phyloP scores from a whole-genome alignment of 2,329 filamentous ascomycete species.

The Phyllosticta citriasiana region DNA sequence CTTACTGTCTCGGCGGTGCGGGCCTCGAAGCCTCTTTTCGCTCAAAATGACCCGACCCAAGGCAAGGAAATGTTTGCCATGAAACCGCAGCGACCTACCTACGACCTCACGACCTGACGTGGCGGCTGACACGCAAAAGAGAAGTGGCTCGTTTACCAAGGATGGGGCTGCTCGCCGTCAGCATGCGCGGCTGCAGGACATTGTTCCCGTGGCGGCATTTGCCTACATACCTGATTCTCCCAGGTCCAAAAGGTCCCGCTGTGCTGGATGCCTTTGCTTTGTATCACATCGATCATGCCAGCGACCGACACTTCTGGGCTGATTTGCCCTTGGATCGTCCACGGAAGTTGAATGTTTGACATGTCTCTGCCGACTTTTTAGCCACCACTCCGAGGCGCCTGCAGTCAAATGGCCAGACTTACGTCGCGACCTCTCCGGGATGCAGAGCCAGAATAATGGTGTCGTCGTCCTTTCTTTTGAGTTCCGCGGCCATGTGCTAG shows the following conservation, averaged over 20 bases:
- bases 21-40: not conserved
- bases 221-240: slow-evolving; percentile 38
- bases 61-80: not conserved
- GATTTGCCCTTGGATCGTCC: slow-evolving; percentile 45
- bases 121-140: slow-evolving; percentile 8
- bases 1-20: not conserved
- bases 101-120: not conserved
- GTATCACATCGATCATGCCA: slow-evolving; percentile 42
- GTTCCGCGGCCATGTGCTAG: slow-evolving; percentile 46
- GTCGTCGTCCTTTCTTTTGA: slow-evolving; percentile 39
- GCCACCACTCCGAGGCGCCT: not conserved
- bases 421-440: slow-evolving; percentile 47
- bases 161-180: slow-evolving; percentile 10
- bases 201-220: not conserved
- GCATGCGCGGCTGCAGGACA: slow-evolving; percentile 1
- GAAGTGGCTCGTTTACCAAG: slow-evolving; percentile 4
- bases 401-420: slow-evolving; percentile 12
- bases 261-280: slow-evolving; percentile 37
- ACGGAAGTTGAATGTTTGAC: slow-evolving; percentile 41
- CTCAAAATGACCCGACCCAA: not conserved
- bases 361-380: slow-evolving; percentile 34
- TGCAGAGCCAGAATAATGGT: slow-evolving; percentile 46
- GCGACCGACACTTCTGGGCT: slow-evolving; percentile 39
- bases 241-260: slow-evolving; percentile 49
- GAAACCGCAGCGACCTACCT: not conserved